Base-by-base conservation (phyloP, 805 yeast genomes). In the Yarrowia hollandica region DNA sequence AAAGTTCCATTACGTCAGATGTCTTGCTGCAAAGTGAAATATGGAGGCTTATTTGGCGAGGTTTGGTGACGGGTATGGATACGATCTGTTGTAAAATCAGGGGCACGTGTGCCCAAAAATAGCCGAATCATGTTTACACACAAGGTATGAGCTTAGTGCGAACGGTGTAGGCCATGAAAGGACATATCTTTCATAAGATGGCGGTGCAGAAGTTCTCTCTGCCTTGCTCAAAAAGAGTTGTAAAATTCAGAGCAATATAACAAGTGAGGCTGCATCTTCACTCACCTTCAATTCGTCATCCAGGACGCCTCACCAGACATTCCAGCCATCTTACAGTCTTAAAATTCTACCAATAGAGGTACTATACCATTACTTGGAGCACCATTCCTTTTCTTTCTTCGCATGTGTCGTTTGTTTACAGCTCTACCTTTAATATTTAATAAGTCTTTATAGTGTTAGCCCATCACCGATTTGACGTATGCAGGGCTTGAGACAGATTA, bases 401-500 rank as follows among this genome's bases (percentile, higher is more conserved):
- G n/a, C n/a, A n/a, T 11, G 6, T 16, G 48, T 41, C 33, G 48
- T 8, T 41, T 41, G 18, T 41, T 41, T 39, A 39, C 21, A n/a
- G n/a, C n/a, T n/a, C 31, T 16, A 10, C 28, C 16, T 38, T 38
- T 21, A 22, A 15, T 15, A 23, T n/a, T 22, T 41, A 41, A 16
- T 41, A 26, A 12, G 7, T 25, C 33, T 7, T 41, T 25, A 22
- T 23, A 23, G 46, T 15, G 31, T 18, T 41, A 15, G 33, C 11
- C 18, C 48, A 41, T 41, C 48, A 12, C 33, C 22, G 14, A 12
- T 19, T 10, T 19, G 26, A 44, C 52, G 23, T 44, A 44, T 44
- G 52, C 52, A 44, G 52, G 52, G 52, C 52, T 15, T 44, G 35
- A 44, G 52, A 44, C 52, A 28, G 33, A 28, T n/a, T n/a, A n/a